Base-by-base conservation (phyloP, 495 filamentous ascomycete species). In the Xylaria longipes region DNA sequence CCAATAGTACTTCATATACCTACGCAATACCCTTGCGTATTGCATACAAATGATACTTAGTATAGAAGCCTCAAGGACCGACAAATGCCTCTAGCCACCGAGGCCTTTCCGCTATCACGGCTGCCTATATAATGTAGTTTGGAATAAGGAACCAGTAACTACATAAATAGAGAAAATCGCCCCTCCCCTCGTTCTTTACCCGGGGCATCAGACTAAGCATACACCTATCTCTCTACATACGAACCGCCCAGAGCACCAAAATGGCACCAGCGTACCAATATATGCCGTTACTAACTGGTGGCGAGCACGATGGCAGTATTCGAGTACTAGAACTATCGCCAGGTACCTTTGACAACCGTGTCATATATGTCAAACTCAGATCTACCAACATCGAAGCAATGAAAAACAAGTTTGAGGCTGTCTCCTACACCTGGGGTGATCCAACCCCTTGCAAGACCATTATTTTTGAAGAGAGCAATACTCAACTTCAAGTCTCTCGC, bases 341-440 rank as follows among this genome's bases (percentile, higher is more conserved):
- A 22, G 1, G 8, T 15, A 12, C 1, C 2, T 17, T 9, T 0
- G 2, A 1, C 8, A 41, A 1, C 58, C 58, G n/a, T n/a, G n/a
- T 15, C 4, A 22, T 5, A 17, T 39, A 25, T n/a, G 17, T 1
- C 22, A 25, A 12, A 7, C 14, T 62, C 58, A 62, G 8, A 41
- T 14, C 0, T 41, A 62, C 58, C 33, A 22, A 5, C 4, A 1
- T 62, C n/a, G 15, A 25, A 14, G n/a, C 25, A 1, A 22, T 3
- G 1, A 31, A 1, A 25, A 2, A 14, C 25, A 25, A 17, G 8
- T 43, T 39, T 20, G 35, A 27, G 6, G 58, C 60, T 43, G 0
- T 62, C 2, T 62, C 60, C 22, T 62, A 43, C n/a, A 29, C 60
- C 29, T 62, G 60, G 60, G 60, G 60, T 7, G 22, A 27, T 5